phyloP scores from a whole-genome alignment of 495 filamentous ascomycete genomes.

The Penicillium alfredii region DNA sequence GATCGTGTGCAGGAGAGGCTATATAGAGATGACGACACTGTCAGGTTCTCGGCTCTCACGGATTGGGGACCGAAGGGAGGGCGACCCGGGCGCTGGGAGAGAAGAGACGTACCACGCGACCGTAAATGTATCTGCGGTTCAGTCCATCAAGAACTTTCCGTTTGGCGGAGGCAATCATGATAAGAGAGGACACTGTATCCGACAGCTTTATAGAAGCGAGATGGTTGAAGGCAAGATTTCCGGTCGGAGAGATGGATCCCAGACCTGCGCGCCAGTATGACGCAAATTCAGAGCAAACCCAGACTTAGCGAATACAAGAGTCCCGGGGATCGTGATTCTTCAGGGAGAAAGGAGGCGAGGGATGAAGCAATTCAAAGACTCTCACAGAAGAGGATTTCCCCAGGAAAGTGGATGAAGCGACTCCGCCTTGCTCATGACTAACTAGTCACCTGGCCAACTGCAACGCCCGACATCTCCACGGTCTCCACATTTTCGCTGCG shows the following conservation, averaged over 20 bases:
- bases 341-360: too few relatives aligned
- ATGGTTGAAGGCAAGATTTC: constrained; percentile 20
- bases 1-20: constrained; percentile 85
- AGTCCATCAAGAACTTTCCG: constrained; percentile 59
- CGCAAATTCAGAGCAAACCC: constrained; percentile 25
- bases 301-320: neutral
- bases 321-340: too few relatives aligned
- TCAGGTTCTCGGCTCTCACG: too few relatives aligned
- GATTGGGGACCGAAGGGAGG: too few relatives aligned
- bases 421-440: constrained; percentile 7
- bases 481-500: too few relatives aligned
- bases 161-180: constrained; percentile 45
- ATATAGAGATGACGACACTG: constrained; percentile 5
- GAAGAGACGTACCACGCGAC: constrained; percentile 58
- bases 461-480: too few relatives aligned
- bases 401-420: too few relatives aligned
- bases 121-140: constrained; percentile 75
- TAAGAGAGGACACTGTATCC: constrained; percentile 8
- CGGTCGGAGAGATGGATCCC: constrained; percentile 12
- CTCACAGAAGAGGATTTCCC: too few relatives aligned
- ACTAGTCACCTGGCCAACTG: constrained; percentile 7
- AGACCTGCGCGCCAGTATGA: constrained; percentile 35
- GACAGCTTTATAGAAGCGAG: neutral
- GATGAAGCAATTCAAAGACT: too few relatives aligned
- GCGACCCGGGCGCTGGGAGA: too few relatives aligned